Percentiles rank a stretch among this genome's conserved stretches.
phyloP scores from a whole-genome alignment of 1,139 yeast species.

The Candida sp. region DNA sequence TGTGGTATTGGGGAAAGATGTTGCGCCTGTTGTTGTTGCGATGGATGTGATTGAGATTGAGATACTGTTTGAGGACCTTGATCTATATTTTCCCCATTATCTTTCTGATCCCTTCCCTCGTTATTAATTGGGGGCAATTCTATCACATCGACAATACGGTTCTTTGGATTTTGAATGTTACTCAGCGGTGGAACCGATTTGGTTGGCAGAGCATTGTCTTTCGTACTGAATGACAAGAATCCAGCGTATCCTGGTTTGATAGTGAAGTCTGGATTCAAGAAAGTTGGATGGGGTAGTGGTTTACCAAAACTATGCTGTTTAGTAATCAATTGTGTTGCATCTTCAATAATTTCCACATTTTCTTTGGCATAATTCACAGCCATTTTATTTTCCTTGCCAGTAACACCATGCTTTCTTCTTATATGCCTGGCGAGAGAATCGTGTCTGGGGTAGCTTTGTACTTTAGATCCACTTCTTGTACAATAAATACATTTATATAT shows the following conservation, averaged over 20 bases:
- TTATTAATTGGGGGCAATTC: slow-evolving; percentile 8
- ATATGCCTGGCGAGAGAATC: slow-evolving; percentile 47
- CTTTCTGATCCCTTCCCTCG: slow-evolving; percentile 1
- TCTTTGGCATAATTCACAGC: slow-evolving; percentile 50
- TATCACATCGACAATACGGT: slow-evolving; percentile 9
- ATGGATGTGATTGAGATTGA: slow-evolving; percentile 2
- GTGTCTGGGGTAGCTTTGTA: slow-evolving; percentile 45
- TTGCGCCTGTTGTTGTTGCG: neutral
- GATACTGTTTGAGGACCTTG: neutral
- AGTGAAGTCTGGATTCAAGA: slow-evolving; percentile 25
- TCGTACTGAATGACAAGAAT: slow-evolving; percentile 26
- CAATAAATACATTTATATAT: slow-evolving; percentile 44
- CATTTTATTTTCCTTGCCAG: slow-evolving; percentile 44
- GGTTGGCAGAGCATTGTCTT: slow-evolving; percentile 6
- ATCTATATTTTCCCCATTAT: slow-evolving; percentile 1
- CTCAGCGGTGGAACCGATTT: slow-evolving; percentile 3
- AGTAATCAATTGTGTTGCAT: slow-evolving; percentile 12
- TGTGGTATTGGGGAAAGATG: neutral
- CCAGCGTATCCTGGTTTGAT: slow-evolving; percentile 30
- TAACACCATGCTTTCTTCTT: slow-evolving; percentile 43
- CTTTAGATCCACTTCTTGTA: slow-evolving; percentile 31
- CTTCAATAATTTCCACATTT: slow-evolving; percentile 38
- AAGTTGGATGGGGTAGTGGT: slow-evolving; percentile 32
- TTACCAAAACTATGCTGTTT: slow-evolving; percentile 11
- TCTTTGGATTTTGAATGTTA: slow-evolving; percentile 4